Base-by-base conservation (phyloP, 805 yeast genomes). In the Groenewaldozyma tartarivorans region DNA sequence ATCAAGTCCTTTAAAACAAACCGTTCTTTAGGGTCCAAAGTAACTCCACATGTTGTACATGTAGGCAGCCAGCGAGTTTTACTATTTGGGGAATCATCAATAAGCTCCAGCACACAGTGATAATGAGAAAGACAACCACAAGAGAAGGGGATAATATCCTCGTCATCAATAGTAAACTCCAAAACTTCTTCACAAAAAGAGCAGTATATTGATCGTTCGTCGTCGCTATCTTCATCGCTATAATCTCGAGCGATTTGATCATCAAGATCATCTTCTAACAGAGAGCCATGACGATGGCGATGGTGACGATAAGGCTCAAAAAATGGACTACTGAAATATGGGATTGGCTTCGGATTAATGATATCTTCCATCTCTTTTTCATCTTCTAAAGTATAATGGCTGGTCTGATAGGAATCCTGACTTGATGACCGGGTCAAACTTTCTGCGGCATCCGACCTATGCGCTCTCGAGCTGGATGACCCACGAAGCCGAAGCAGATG, bases 101-200 rank as follows among this genome's bases (percentile, higher is more conserved):
- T 37, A 31, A 46, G 30, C 24, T 42, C 29, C 4, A 18, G 20
- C 16, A 48, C 35, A 29, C 52, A 48, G 20, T 48, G 35, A 35
- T 24, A 48, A 34, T 48, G 52, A 19, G 48, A 20, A 20, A 45
- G 38, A 26, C 47, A 49, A 5, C 38, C 33, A 35, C 52, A 48
- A 16, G 26, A 24, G 26, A 48, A 40, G 27, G 43, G 18, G 18
- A 46, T 42, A 3, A 47, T 19, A 33, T 39, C 36, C 27, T 48
- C 52, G 13, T 46, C 51, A 2, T 33, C 35, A 2, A 48, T 35
- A 19, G 35, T 35, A 21, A 39, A 27, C 20, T 42, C 50, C 4
- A 46, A 40, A 2, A 46, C 40, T 24, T 47, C 50, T 35, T 47
- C 52, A 34, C 52, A 48, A 24, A 48, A 47, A 37, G 48, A 46